Evolutionary conservation across 1,284 basidiomycete species (phyloP).

Genomic region (Agroathelia rolfsii): DNA sequence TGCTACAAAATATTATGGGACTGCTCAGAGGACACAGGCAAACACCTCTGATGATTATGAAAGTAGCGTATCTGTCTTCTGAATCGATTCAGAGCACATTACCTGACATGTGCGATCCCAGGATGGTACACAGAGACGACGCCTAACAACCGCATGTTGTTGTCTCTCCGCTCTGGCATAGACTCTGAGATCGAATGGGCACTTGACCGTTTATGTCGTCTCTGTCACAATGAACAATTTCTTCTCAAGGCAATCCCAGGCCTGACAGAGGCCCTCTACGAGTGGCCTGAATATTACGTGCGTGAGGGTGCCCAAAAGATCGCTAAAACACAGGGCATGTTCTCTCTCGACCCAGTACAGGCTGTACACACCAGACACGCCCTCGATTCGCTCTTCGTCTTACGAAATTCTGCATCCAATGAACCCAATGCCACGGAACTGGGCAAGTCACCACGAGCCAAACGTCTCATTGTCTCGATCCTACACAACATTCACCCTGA

Average conservation of each 20-base stretch:
- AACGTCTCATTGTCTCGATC: conserved; percentile 48
- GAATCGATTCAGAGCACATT: conserved; percentile 4
- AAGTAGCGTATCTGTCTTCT: conserved; percentile 28
- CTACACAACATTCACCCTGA: conserved; percentile 45
- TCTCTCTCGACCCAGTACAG: conserved; percentile 41
- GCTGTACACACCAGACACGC: conserved; percentile 53
- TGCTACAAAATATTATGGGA: conserved; percentile 12
- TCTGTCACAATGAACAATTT: conserved; percentile 70
- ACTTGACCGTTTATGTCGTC: conserved; percentile 64
- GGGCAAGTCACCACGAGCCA: conserved; percentile 44
- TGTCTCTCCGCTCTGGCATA: conserved; percentile 70
- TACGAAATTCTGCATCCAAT: conserved; percentile 66
- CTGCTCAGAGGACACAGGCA: conserved; percentile 21
- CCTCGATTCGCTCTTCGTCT: conserved; percentile 64
- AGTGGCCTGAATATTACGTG: conserved; percentile 73
- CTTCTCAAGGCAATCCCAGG: conserved; percentile 59
- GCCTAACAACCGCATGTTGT: conserved; percentile 70
- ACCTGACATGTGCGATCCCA: conserved; percentile 19
- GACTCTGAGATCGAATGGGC: conserved; percentile 73
- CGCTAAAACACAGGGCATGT: conserved; percentile 34
- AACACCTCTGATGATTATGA: conserved; percentile 67
- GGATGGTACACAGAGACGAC: conserved; percentile 73
- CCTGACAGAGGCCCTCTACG: conserved; percentile 68
- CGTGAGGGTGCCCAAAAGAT: conserved; percentile 37
- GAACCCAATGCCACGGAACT: conserved; percentile 56